These are phyloP conservation scores for Nepenthes gracilis DNA, from an alignment of 148 eudicot species.

Conservation along the genomic window DNA sequence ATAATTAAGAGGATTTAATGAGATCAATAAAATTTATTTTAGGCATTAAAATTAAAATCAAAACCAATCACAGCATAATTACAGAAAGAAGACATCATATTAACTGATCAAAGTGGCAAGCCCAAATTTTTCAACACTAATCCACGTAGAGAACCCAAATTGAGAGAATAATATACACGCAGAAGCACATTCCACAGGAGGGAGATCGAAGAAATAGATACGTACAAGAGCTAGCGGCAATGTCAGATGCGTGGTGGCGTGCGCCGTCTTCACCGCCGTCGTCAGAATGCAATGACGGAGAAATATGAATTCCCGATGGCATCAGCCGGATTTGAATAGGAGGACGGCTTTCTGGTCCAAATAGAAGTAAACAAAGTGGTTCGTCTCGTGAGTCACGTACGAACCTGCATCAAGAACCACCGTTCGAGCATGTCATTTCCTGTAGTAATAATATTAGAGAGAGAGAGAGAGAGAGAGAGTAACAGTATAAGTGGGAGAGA, in stretches of 20 bases:
- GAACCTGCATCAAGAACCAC: constrained; percentile 35
- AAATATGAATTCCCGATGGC: background rate
- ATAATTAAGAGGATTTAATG: no score
- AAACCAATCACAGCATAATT: no score
- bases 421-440: no score
- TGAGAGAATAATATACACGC: constrained; percentile 5
- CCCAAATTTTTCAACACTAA: no score
- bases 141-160: no score
- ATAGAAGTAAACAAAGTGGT: constrained; percentile 91
- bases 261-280: background rate
- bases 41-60: no score
- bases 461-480: no score
- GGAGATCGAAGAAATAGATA: constrained; percentile 1
- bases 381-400: constrained; percentile 90
- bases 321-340: constrained; percentile 81
- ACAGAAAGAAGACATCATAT: no score
- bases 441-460: no score
- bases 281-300: background rate
- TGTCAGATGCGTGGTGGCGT: background rate
- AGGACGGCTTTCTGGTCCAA: constrained; percentile 77
- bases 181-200: background rate
- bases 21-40: no score
- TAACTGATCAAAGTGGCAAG: no score
- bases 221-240: constrained; percentile 2
- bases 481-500: no score